Evolutionary conservation across 2,329 filamentous ascomycete genomes (phyloP), one percentile per base, ranked within the genome.

Genomic region (Penicillium vulpinum): DNA sequence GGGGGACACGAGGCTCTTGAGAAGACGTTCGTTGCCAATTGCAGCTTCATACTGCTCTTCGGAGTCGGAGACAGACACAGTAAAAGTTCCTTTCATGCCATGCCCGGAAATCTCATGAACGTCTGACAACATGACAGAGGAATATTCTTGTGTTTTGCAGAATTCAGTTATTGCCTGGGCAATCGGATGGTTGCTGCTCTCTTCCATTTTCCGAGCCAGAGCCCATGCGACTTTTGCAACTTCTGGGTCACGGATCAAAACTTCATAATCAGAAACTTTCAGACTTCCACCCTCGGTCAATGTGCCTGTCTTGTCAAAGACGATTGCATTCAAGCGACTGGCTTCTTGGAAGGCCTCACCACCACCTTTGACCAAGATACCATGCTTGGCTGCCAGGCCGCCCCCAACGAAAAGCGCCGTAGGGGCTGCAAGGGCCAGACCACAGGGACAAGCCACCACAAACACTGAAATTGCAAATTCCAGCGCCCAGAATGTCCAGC

Each of bases 281-380:
- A 85, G 78, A 44, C 83, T 81, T n/a, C 81, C 83, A 18, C 83
- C 83, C 65, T 88, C 78, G 0, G 91, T 94, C 56, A 95, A 77
- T 0, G 91, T 95, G 1, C 91, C 91, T 0, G 91, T 95, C 80
- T 95, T 94, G 80, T 95, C 91, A 70, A 95, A 94, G 0, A 94
- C 88, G 38, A 94, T 86, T 51, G 87, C 88, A 70, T 91, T 86
- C 43, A 92, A 81, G 11, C 83, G 84, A 70, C 89, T 92, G 4
- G 90, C 90, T 75, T 91, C 91, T 71, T 93, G 89, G 69, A 94
- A 93, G 0, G 90, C 91, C 70, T 92, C 89, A 33, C 91, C 91
- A 22, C 91, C 91, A 22, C 91, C 90, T 73, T 92, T 91, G 64
- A 89, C 90, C 1, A 95, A 80, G 53, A 95, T 91, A 1, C 91